phyloP scores from a whole-genome alignment of 805 yeast genomes.

The Myxozyma melibiosi region DNA sequence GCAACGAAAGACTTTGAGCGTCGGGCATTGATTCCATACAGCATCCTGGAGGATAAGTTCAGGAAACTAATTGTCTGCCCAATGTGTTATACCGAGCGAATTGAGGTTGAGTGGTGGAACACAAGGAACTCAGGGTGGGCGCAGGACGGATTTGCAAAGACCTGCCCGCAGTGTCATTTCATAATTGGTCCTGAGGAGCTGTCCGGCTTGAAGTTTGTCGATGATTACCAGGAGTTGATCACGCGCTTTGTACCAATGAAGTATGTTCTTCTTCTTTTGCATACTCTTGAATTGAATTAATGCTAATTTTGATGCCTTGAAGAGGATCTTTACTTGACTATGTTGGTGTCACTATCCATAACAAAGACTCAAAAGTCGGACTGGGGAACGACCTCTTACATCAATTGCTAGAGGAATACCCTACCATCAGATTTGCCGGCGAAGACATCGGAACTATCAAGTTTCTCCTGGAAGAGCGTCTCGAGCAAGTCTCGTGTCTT shows the following conservation, averaged over 20 bases:
- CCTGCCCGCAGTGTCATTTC: background rate
- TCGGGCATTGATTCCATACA: background rate
- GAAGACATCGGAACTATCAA: background rate
- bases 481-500: background rate
- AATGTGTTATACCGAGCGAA: background rate
- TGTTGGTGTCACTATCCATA: background rate
- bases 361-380: background rate
- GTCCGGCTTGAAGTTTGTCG: background rate
- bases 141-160: background rate
- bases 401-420: background rate
- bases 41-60: background rate
- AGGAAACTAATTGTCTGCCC: background rate
- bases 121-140: conserved; percentile 6
- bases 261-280: background rate
- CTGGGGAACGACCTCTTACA: background rate
- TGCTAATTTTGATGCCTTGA: background rate
- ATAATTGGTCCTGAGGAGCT: background rate
- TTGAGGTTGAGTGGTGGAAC: background rate
- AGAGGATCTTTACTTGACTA: conserved; percentile 4
- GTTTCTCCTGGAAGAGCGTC: background rate
- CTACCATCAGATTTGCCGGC: background rate
- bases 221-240: background rate
- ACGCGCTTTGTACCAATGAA: conserved; percentile 4
- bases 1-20: background rate
- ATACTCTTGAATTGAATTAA: background rate